phyloP scores from a whole-genome alignment of 495 filamentous ascomycete species.

The Neurospora cerealis region DNA sequence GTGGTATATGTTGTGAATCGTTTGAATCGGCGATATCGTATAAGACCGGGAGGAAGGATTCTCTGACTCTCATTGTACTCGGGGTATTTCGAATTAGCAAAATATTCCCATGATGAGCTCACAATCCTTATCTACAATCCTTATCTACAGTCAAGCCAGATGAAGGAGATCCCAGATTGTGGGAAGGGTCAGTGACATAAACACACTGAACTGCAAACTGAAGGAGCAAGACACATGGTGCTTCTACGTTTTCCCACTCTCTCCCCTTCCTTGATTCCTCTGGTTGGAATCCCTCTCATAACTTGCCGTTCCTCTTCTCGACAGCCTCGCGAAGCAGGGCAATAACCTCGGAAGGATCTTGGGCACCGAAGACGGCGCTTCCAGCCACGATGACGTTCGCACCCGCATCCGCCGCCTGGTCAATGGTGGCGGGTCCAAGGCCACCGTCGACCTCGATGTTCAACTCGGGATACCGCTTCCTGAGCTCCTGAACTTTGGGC shows the following conservation, averaged over 20 bases:
- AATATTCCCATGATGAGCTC: not conserved
- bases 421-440: constrained; percentile 77
- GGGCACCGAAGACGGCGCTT: constrained; percentile 90
- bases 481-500: constrained; percentile 80
- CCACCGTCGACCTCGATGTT: constrained; percentile 98
- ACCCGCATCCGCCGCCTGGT: constrained; percentile 87
- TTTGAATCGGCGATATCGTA: not conserved
- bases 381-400: constrained; percentile 98
- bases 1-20: not conserved
- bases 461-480: constrained; percentile 74
- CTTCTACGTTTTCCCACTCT: not conserved
- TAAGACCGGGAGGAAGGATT: not conserved
- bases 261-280: not conserved
- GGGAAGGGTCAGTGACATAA: not conserved
- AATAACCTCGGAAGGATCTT: constrained; percentile 81
- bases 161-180: not conserved
- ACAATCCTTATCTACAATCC: too few species aligned
- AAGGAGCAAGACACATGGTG: not conserved
- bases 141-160: not conserved
- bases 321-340: constrained; percentile 67
- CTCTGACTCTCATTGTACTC: not conserved
- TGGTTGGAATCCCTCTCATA: constrained; percentile 2
- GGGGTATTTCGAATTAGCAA: not conserved
- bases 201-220: not conserved
- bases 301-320: constrained; percentile 42